These are phyloP conservation scores for Coniferiporia weirii DNA, from an alignment of 1,284 basidiomycete genomes.

Conservation along the genomic window DNA sequence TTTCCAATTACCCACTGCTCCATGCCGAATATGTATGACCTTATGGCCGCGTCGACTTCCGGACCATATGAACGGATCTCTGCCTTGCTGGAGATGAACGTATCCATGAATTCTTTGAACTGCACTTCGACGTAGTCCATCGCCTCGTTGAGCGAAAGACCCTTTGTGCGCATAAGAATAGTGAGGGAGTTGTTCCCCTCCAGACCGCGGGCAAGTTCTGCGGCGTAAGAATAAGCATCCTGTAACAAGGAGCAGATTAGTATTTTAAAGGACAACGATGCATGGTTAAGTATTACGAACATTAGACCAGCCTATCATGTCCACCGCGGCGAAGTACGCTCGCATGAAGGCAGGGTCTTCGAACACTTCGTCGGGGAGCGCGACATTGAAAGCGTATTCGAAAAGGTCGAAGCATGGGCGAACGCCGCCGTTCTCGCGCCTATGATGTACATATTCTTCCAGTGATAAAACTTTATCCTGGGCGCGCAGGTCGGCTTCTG, in stretches of 20 bases:
- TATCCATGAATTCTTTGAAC: constrained; percentile 26
- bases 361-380: constrained; percentile 36
- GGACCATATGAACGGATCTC: constrained; percentile 30
- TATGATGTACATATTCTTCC: constrained; percentile 30
- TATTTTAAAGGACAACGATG: neutral
- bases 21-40: constrained; percentile 31
- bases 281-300: constrained; percentile 27
- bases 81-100: constrained; percentile 27
- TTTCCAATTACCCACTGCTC: constrained; percentile 35
- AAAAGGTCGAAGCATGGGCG: constrained; percentile 37
- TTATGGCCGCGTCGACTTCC: constrained; percentile 28
- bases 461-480: constrained; percentile 29
- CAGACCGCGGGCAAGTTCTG: constrained; percentile 35
- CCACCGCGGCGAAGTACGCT: constrained; percentile 33
- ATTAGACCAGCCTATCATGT: constrained; percentile 41
- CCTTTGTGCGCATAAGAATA: constrained; percentile 33
- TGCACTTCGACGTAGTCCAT: constrained; percentile 31
- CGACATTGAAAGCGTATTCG: constrained; percentile 34
- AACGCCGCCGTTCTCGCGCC: constrained; percentile 37
- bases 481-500: constrained; percentile 34
- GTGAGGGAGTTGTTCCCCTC: constrained; percentile 38
- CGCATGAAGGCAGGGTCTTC: constrained; percentile 31
- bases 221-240: constrained; percentile 42
- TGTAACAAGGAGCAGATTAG: constrained; percentile 13
- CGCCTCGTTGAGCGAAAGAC: constrained; percentile 33